A percentile compares a stretch with the other conserved stretches of the same genome.
Evolutionary conservation across 1,284 basidiomycete genomes (phyloP).

Genomic region (Butyriboletus appendiculatus): DNA sequence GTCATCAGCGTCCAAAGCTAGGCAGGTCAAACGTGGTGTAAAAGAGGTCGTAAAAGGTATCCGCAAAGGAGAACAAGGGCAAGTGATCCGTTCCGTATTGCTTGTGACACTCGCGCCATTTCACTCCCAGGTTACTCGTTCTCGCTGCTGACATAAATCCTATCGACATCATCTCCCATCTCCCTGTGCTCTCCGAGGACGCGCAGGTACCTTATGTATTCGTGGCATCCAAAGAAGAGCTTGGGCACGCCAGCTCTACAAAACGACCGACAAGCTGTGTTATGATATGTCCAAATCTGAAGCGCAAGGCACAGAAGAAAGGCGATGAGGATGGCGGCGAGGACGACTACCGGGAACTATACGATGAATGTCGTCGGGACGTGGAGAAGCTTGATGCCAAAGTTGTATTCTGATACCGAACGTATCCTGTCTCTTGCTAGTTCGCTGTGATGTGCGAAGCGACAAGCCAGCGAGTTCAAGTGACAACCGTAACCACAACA

Average conservation of each 20-base stretch:
- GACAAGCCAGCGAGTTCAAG: too few species aligned
- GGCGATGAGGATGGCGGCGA: slow-evolving; percentile 62
- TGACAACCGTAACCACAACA: background rate
- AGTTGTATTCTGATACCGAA: slow-evolving; percentile 59
- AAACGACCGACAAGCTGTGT: slow-evolving; percentile 99
- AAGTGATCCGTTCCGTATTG: slow-evolving; percentile 31
- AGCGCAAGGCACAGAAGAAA: slow-evolving; percentile 68
- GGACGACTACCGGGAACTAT: slow-evolving; percentile 82
- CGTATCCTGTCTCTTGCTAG: background rate
- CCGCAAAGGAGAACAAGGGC: slow-evolving; percentile 95
- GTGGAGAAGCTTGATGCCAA: slow-evolving; percentile 79
- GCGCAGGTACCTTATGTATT: slow-evolving; percentile 92
- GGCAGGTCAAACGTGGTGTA: slow-evolving; percentile 93
- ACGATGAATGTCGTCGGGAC: slow-evolving; percentile 84
- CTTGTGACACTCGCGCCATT: slow-evolving; percentile 5
- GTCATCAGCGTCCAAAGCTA: slow-evolving; percentile 78
- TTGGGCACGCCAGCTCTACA: slow-evolving; percentile 93
- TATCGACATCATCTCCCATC: slow-evolving; percentile 96
- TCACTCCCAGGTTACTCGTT: slow-evolving; percentile 69
- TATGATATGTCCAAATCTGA: slow-evolving; percentile 84
- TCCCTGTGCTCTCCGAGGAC: slow-evolving; percentile 95
- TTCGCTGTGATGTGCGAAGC: background rate
- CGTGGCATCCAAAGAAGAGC: slow-evolving; percentile 88
- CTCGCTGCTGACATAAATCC: slow-evolving; percentile 98
- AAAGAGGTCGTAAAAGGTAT: slow-evolving; percentile 98